Base-by-base conservation (phyloP, 495 filamentous ascomycete species). In the Penicillium cinerascens region DNA sequence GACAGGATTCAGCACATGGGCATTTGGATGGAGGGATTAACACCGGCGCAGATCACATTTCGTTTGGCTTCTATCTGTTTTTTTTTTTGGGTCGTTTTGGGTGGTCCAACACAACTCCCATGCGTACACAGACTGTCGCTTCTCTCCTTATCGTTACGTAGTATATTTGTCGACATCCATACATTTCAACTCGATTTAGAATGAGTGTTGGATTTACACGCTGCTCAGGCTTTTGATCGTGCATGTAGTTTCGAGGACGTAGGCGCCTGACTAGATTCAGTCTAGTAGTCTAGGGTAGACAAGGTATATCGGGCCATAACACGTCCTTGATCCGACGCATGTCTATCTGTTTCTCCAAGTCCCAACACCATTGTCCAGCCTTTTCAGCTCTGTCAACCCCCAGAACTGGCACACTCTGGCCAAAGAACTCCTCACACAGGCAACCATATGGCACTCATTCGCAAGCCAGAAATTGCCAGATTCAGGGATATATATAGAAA, bases 391-490 rank as follows among this genome's bases (percentile, higher is more conserved):
- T 36, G 10, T 49, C 46, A 17, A 42, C 22, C 2, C 59, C 67
- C 8, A 69, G n/a, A 15, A 69, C 44, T 1, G 44, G 35, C 6
- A 42, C 41, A 51, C 60, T 64, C 49, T 80, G 74, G 42, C 75
- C 70, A 9, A 67, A 33, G 38, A 82, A 82, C 51, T 82, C 82
- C 46, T 57, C 42, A 77, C 59, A 7, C 56, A 54, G 0, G 77
- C 43, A 8, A 59, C 61, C 11, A 80, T 59, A 25, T 64, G 59
- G 3, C 72, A 67, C 54, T 78, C 68, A 59, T 82, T 77, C 11
- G 72, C 53, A 20, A 50, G 58, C 22, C n/a, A n/a, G n/a, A n/a
- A 23, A 23, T 23, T 23, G n/a, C n/a, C n/a, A n/a, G n/a, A n/a
- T n/a, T n/a, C n/a, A n/a, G n/a, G n/a, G n/a, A n/a, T n/a, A n/a